These are phyloP conservation scores for Crinitomyces ghanaensis DNA, from an alignment of 805 yeast species.

Conservation along the genomic window DNA sequence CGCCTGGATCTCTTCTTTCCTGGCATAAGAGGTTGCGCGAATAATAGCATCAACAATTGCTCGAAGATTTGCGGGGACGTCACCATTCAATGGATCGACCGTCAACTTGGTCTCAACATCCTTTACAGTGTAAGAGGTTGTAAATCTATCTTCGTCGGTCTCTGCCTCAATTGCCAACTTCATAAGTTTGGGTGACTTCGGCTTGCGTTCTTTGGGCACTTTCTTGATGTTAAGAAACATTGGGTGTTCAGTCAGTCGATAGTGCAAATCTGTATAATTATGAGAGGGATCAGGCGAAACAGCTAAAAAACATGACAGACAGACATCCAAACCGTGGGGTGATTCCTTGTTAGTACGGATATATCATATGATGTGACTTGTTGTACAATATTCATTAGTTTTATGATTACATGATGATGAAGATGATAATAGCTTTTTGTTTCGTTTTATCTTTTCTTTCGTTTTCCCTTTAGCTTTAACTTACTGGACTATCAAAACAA, in stretches of 20 bases:
- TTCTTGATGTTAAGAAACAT: constrained; percentile 50
- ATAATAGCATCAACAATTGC: constrained; percentile 36
- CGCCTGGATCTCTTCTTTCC: constrained; percentile 61
- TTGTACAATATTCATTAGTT: neutral
- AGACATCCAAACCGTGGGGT: constrained; percentile 56
- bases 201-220: constrained; percentile 31
- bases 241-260: constrained; percentile 39
- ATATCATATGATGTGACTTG: neutral
- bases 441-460: too few relatives aligned
- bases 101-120: constrained; percentile 27
- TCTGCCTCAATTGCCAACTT: constrained; percentile 59
- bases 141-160: constrained; percentile 51
- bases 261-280: constrained; percentile 50
- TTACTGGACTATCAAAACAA: constrained; percentile 58
- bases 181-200: constrained; percentile 37
- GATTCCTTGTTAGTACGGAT: constrained; percentile 24
- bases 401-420: neutral
- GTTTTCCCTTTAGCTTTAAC: too few relatives aligned
- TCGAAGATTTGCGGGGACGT: constrained; percentile 21
- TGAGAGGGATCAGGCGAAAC: constrained; percentile 52
- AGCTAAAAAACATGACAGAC: constrained; percentile 49
- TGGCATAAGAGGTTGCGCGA: constrained; percentile 45
- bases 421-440: neutral
- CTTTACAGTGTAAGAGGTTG: constrained; percentile 34
- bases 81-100: neutral